Base-by-base conservation (phyloP, 1,139 yeast genomes). In the Candida neerlandica region DNA sequence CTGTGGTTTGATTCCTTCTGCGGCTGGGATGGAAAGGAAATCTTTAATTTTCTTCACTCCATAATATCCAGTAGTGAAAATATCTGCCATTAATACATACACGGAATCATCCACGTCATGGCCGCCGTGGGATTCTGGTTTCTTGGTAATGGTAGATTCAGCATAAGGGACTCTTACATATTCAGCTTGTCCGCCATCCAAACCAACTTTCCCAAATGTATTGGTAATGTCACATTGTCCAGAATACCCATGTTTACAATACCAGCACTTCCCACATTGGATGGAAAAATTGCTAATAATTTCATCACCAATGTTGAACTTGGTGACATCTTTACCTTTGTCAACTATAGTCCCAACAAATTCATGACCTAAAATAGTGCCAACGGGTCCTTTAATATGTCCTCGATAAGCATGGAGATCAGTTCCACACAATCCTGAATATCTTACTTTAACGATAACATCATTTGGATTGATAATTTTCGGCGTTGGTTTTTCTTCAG, bases 361-460 rank as follows among this genome's bases (percentile, higher is more conserved):
- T 55, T 80, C 84, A 60, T 80, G 84, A 11, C 84, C 84, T 58
- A 77, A 68, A 15, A 72, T 64, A 51, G 76, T 78, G 23, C 53
- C 56, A 10, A 62, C 62, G 0, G 75, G 70, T 11, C 70, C 67
- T 27, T 71, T 66, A 35, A 81, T 76, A 50, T 79, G 79, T 5
- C 87, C 88, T 19, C 88, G 65, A 58, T 80, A 84, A 54, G 80
- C 75, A 61, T 83, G 88, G 41, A 83, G 66, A 58, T 83, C 89
- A 2, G 86, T 78, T 1, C 87, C 87, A 62, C 86, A 83, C 21
- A 82, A 64, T 1, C 85, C 86, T 1, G 84, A 77, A 50, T 75
- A 80, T 49, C 69, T 69, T 35, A 81, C 81, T 56, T 79, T 77
- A 48, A 83, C 63, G 35, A 83, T 70, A 1, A 76, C 86, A 57